Conservation (phyloP, 2,329 filamentous ascomycete species). For the Aspergillus proliferans region DNA sequence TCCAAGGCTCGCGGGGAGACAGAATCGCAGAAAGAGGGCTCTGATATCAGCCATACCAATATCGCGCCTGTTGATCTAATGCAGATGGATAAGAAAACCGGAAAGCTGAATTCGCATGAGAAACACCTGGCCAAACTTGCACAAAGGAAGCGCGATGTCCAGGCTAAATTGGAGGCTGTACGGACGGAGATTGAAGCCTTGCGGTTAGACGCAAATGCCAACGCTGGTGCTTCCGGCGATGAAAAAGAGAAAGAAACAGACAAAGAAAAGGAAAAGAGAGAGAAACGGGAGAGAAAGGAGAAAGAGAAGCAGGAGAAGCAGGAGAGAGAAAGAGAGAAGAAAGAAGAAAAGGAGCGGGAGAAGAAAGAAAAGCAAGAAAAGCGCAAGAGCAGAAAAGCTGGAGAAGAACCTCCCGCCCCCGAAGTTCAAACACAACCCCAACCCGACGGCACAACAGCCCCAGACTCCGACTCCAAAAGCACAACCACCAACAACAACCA, state of each 20-base stretch:
- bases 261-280: neutral
- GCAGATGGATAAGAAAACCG: slow-evolving; percentile 18
- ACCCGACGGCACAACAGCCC: slow-evolving; percentile 10
- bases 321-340: neutral
- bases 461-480: slow-evolving; percentile 2
- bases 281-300: neutral
- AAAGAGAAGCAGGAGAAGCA: neutral
- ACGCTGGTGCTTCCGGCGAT: neutral
- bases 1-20: neutral
- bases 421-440: neutral
- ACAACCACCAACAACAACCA: slow-evolving; percentile 15
- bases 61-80: slow-evolving; percentile 19
- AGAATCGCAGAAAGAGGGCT: slow-evolving; percentile 10
- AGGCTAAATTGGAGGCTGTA: slow-evolving; percentile 31
- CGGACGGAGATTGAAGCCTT: slow-evolving; percentile 29
- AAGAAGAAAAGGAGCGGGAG: neutral
- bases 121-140: slow-evolving; percentile 40
- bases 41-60: slow-evolving; percentile 3
- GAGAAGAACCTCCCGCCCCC: neutral
- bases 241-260: slow-evolving; percentile 5
- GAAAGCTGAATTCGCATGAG: slow-evolving; percentile 31
- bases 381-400: neutral
- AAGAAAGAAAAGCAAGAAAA: neutral
- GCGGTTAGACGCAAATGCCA: slow-evolving; percentile 5
- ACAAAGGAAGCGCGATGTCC: slow-evolving; percentile 34